Evolutionary conservation across 73 alveolate species (phyloP).

Genomic region (Stentor coeruleus): DNA sequence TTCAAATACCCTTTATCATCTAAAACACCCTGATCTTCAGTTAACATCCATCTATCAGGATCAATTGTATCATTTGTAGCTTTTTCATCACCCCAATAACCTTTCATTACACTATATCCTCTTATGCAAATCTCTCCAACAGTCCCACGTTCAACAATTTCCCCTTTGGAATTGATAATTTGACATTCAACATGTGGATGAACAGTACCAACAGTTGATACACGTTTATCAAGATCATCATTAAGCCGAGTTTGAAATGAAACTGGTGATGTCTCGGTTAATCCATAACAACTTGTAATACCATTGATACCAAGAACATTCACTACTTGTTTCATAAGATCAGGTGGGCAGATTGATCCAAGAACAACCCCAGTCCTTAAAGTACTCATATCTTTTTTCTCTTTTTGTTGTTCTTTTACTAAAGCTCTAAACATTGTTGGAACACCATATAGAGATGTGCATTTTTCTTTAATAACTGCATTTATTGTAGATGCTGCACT

Average conservation of each 20-base stretch:
- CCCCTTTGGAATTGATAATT: slow-evolving; percentile 26
- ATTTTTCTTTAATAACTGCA: slow-evolving; percentile 44
- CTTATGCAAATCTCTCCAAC: slow-evolving; percentile 60
- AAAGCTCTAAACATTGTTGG: slow-evolving; percentile 77
- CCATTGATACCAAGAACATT: slow-evolving; percentile 29
- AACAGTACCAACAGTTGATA: slow-evolving; percentile 51
- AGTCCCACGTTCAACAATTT: slow-evolving; percentile 39
- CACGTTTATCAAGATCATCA: slow-evolving; percentile 30
- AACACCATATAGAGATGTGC: slow-evolving; percentile 68
- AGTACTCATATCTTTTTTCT: slow-evolving; percentile 31
- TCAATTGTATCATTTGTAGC: slow-evolving; percentile 43
- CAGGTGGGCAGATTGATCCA: slow-evolving; percentile 71
- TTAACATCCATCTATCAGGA: slow-evolving; percentile 52
- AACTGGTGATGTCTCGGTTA: slow-evolving; percentile 55
- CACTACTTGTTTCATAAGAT: slow-evolving; percentile 32
- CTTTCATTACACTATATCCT: slow-evolving; percentile 67
- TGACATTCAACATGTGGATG: slow-evolving; percentile 45
- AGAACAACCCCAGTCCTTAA: slow-evolving; percentile 72
- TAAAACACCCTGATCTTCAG: slow-evolving; percentile 72
- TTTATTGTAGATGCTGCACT: slow-evolving; percentile 51
- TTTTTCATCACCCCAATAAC: slow-evolving; percentile 73
- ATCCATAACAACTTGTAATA: slow-evolving; percentile 42
- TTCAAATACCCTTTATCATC: slow-evolving; percentile 72
- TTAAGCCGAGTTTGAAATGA: slow-evolving; percentile 25
- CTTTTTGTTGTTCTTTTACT: slow-evolving; percentile 44